Evolutionary conservation across 2,329 filamentous ascomycete species (phyloP), one percentile per base, ranked within the genome.

Genomic region (Apiospora sp.): DNA sequence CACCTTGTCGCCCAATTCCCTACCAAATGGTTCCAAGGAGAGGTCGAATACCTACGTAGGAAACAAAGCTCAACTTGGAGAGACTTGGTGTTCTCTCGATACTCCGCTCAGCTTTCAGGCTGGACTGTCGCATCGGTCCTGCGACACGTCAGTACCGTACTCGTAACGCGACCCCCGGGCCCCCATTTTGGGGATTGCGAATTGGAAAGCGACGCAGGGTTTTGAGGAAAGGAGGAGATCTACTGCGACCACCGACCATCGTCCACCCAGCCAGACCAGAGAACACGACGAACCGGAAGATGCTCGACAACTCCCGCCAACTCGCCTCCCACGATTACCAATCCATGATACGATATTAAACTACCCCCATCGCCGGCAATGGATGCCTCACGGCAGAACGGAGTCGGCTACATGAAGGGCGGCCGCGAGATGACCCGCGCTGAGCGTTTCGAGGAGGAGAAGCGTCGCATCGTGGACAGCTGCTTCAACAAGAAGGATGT

Each of bases 361-460:
- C 43, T 41, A 73, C 30, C 46, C 67, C 58, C 30, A 44, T 64
- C 48, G 34, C n/a, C 44, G 43, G 58, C 37, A 44, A 73, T 73
- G 72, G 72, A 73, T 67, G 69, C 68, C 64, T 69, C 72, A 51
- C 69, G 72, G 44, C 71, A 70, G 71, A 73, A 73, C 61, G 72
- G 72, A 61, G 71, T 58, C 68, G 67, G 58, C 34, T 69, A 69
- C 67, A 49, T 49, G 48, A 69, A 49, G 27, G 67, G 27, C 72
- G 78, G 81, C 76, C 82, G 82, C 74, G 83, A 84, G 64, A 78
- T 80, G 76, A 83, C 73, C 72, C 81, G 85, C 78, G 96, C 96
- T 71, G 94, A 98, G 85, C 90, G 91, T 78, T 99, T 98, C 82
- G 96, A 99, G 83, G 95, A 98, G 80, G 96, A 99, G 87, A 98